These are phyloP conservation scores for Solanum rostratum DNA, from an alignment of 257 asterid genomes.

Conservation along the genomic window DNA sequence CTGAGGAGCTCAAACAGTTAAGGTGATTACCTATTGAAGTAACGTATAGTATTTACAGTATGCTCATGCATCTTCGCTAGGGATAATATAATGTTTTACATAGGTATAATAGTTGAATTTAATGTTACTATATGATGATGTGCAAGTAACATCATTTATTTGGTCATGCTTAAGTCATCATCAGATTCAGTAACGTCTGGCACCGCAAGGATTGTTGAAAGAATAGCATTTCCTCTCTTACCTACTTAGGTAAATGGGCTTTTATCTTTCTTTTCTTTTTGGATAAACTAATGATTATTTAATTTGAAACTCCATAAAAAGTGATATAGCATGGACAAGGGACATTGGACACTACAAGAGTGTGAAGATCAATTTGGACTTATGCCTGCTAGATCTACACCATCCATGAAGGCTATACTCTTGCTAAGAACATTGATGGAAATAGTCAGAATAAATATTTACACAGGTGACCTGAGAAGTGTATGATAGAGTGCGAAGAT, in stretches of 20 bases:
- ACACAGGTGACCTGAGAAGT: neutral
- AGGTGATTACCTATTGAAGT: slow-evolving; percentile 30
- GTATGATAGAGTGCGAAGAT: neutral
- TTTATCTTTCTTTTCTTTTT: neutral
- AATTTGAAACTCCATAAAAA: neutral
- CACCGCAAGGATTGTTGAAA: neutral
- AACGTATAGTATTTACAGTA: neutral
- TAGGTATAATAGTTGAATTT: neutral
- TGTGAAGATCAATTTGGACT: neutral
- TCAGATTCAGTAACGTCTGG: neutral
- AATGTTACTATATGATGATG: neutral
- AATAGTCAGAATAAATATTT: neutral
- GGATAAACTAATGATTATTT: neutral
- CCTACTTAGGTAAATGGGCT: neutral
- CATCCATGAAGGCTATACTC: neutral
- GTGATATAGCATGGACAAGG: neutral
- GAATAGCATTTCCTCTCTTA: neutral
- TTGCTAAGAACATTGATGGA: neutral
- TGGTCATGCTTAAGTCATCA: neutral
- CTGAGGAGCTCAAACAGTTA: slow-evolving; percentile 70
- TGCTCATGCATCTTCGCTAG: neutral
- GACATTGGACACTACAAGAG: neutral
- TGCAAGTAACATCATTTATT: neutral
- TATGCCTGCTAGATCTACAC: neutral
- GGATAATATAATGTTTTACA: neutral